Evolutionary conservation across 208 protist species (phyloP).

Genomic region (Crithidia thermophila): DNA sequence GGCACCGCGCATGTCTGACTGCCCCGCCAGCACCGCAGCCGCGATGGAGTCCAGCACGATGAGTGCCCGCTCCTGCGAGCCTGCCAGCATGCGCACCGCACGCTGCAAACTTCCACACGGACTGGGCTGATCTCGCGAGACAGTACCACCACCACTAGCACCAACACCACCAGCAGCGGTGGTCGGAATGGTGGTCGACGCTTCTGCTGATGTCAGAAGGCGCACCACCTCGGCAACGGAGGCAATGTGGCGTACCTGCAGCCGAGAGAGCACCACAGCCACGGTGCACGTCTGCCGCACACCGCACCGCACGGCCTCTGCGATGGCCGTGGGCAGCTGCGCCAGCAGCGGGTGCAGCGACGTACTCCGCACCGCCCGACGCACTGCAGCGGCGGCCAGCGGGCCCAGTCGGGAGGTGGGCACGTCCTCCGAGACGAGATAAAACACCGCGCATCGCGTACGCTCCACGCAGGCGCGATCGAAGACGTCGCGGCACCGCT

Average conservation of each 20-base stretch:
- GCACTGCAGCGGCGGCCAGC: conserved; percentile 31
- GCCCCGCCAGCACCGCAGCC: conserved; percentile 30
- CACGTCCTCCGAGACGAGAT: conserved; percentile 68
- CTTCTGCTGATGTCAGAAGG: conserved; percentile 22
- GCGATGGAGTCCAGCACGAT: conserved; percentile 77
- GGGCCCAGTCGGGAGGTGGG: conserved; percentile 36
- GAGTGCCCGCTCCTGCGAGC: conserved; percentile 34
- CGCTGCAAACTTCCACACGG: conserved; percentile 27
- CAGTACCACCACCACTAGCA: too few species aligned
- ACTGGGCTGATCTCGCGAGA: too few species aligned
- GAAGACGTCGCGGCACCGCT: conserved; percentile 5
- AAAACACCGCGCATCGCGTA: conserved; percentile 38
- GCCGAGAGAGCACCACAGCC: conserved; percentile 36
- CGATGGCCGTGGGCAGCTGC: conserved; percentile 20
- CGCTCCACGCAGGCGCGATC: background rate
- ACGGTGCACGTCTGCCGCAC: conserved; percentile 34
- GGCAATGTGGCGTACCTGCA: conserved; percentile 51
- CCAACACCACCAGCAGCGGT: background rate
- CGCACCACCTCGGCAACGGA: conserved; percentile 39
- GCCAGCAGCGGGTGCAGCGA: conserved; percentile 28
- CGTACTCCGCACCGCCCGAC: conserved; percentile 13
- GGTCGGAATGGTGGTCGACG: background rate
- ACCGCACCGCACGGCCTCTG: conserved; percentile 9
- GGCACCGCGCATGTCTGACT: conserved; percentile 7
- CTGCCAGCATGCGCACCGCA: conserved; percentile 27